Conservation (phyloP, 768 basidiomycete species). For the Lactarius sanguifluus region DNA sequence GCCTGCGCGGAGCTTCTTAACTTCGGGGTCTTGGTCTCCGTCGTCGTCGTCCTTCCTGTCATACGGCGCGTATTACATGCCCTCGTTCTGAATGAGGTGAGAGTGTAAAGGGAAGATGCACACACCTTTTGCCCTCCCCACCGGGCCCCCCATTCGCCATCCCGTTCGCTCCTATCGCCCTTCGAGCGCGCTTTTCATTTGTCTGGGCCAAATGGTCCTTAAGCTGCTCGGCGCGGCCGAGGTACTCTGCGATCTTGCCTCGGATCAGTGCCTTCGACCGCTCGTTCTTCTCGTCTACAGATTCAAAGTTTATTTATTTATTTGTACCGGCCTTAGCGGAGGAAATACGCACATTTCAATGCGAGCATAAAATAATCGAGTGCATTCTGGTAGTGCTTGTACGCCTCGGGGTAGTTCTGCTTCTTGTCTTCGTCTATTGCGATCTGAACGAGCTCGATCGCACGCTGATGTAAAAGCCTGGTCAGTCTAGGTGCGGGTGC, state of each 20-base stretch:
- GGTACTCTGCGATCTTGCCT: slow-evolving; percentile 87
- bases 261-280: slow-evolving; percentile 85
- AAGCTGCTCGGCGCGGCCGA: slow-evolving; percentile 86
- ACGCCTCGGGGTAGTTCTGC: slow-evolving; percentile 91
- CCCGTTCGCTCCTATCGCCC: slow-evolving; percentile 52
- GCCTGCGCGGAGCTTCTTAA: slow-evolving; percentile 94
- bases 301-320: slow-evolving; percentile 1
- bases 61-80: slow-evolving; percentile 16
- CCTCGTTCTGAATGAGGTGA: slow-evolving; percentile 4
- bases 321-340: not conserved
- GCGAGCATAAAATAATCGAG: slow-evolving; percentile 99
- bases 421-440: slow-evolving; percentile 93
- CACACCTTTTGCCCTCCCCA: slow-evolving; percentile 42
- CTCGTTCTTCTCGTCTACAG: slow-evolving; percentile 88
- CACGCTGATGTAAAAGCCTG: slow-evolving; percentile 46
- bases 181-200: slow-evolving; percentile 61
- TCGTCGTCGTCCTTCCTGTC: slow-evolving; percentile 50
- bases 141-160: slow-evolving; percentile 40
- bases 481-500: not conserved
- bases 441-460: slow-evolving; percentile 88
- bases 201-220: slow-evolving; percentile 74
- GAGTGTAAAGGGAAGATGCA: slow-evolving; percentile 13
- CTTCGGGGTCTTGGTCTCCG: slow-evolving; percentile 85
- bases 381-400: slow-evolving; percentile 92
- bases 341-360: slow-evolving; percentile 67